Evolutionary conservation across 2,329 filamentous ascomycete genomes (phyloP).

Genomic region (Pseudocercospora fuligena): DNA sequence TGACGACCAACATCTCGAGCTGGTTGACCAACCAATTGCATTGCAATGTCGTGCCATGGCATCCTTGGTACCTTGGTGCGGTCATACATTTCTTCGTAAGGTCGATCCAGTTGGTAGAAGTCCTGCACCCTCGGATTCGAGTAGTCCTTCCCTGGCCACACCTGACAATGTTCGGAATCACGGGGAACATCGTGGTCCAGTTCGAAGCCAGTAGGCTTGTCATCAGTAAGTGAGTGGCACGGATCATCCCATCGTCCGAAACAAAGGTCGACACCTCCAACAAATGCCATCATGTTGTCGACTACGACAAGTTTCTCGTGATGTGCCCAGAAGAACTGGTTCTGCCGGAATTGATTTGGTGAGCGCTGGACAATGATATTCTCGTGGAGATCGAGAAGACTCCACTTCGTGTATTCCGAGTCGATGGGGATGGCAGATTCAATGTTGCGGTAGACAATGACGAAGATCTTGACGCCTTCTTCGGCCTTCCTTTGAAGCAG

Average conservation of each 20-base stretch:
- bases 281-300: constrained; percentile 93
- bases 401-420: constrained; percentile 97
- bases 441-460: constrained; percentile 97
- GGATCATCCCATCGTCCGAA: constrained; percentile 98
- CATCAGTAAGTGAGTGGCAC: constrained; percentile 86
- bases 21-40: constrained; percentile 97
- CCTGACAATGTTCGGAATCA: constrained; percentile 90
- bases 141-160: constrained; percentile 98
- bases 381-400: constrained; percentile 88
- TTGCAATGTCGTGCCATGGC: constrained; percentile 98
- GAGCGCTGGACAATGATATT: constrained; percentile 97
- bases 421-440: constrained; percentile 97
- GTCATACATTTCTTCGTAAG: constrained; percentile 99
- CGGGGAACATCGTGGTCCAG: constrained; percentile 71
- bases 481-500: constrained; percentile 90
- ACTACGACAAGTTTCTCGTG: constrained; percentile 98
- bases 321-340: constrained; percentile 99
- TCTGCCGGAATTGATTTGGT: constrained; percentile 97
- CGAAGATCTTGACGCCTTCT: constrained; percentile 95
- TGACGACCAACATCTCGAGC: constrained; percentile 92
- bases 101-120: constrained; percentile 89
- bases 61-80: constrained; percentile 85
- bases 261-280: constrained; percentile 93
- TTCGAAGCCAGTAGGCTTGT: constrained; percentile 95
- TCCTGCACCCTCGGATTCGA: constrained; percentile 95